These are phyloP conservation scores for Boletus rubescentipes DNA, from an alignment of 768 basidiomycete genomes.

Conservation along the genomic window DNA sequence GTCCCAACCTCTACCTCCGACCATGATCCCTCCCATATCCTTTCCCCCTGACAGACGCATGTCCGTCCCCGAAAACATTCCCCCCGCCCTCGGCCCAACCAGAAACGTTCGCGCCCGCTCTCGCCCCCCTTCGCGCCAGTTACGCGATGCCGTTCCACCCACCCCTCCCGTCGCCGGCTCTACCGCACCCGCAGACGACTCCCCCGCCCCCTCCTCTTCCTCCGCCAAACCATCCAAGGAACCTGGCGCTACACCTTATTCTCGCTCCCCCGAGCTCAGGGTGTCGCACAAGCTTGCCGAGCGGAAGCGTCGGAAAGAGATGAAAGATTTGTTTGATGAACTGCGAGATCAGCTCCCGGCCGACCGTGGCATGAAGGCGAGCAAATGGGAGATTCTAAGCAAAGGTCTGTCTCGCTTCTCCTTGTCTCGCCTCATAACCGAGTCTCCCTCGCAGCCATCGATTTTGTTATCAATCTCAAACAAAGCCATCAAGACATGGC, in stretches of 20 bases:
- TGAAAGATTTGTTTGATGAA: conserved; percentile 99
- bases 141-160: conserved; percentile 41
- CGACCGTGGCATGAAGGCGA: conserved; percentile 92
- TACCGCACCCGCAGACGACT: conserved; percentile 42
- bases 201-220: conserved; percentile 35
- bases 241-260: conserved; percentile 74
- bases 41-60: conserved; percentile 69
- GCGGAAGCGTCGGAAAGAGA: conserved; percentile 95
- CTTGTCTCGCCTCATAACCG: background rate
- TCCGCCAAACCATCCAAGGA: conserved; percentile 44
- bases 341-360: conserved; percentile 89
- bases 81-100: conserved; percentile 44
- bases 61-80: conserved; percentile 66
- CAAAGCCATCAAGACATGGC: conserved; percentile 72
- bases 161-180: conserved; percentile 39
- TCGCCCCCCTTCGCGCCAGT: conserved; percentile 67
- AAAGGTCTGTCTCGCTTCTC: conserved; percentile 60
- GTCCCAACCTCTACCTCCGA: conserved; percentile 42
- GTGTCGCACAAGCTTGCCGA: conserved; percentile 98
- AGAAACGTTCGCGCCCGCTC: conserved; percentile 65
- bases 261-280: conserved; percentile 90
- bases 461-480: conserved; percentile 81
- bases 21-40: conserved; percentile 57
- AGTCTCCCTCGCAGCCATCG: conserved; percentile 60
- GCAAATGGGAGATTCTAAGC: conserved; percentile 98